These are phyloP conservation scores for Penicillium cinerascens DNA, from an alignment of 495 filamentous ascomycete species.

Conservation along the genomic window DNA sequence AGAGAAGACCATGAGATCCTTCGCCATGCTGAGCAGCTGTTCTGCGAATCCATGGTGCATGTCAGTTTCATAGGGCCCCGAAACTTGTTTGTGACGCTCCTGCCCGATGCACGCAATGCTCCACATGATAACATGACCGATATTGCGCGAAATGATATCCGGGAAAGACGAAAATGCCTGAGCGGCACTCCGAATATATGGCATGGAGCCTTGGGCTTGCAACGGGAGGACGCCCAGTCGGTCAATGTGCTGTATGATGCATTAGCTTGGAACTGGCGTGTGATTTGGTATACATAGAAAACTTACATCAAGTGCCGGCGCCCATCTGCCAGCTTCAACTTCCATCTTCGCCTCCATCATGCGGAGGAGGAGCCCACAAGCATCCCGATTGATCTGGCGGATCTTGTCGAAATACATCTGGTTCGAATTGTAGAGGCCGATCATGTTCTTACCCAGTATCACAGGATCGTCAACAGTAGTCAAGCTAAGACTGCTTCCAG, in stretches of 20 bases:
- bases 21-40: slow-evolving; percentile 68
- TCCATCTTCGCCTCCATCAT: slow-evolving; percentile 73
- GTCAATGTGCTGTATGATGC: slow-evolving; percentile 60
- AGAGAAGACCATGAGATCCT: slow-evolving; percentile 90
- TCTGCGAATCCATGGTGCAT: slow-evolving; percentile 66
- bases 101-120: slow-evolving; percentile 77
- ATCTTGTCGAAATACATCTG: slow-evolving; percentile 70
- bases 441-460: slow-evolving; percentile 74
- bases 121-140: slow-evolving; percentile 90
- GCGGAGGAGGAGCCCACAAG: slow-evolving; percentile 66
- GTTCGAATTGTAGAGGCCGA: slow-evolving; percentile 71
- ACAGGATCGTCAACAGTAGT: slow-evolving; percentile 84
- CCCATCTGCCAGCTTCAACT: slow-evolving; percentile 69
- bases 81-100: slow-evolving; percentile 64
- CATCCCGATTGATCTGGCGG: slow-evolving; percentile 59
- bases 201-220: slow-evolving; percentile 62
- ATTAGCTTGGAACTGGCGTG: slow-evolving; percentile 4
- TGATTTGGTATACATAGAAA: not conserved
- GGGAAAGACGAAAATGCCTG: slow-evolving; percentile 71
- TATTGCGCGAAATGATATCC: slow-evolving; percentile 74
- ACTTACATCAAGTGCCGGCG: slow-evolving; percentile 78
- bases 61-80: slow-evolving; percentile 68
- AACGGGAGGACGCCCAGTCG: slow-evolving; percentile 74
- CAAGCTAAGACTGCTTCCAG: slow-evolving; percentile 68
- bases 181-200: slow-evolving; percentile 68